Conservation (phyloP, 1,284 basidiomycete genomes). For the Lentinula novae-zelandiae region DNA sequence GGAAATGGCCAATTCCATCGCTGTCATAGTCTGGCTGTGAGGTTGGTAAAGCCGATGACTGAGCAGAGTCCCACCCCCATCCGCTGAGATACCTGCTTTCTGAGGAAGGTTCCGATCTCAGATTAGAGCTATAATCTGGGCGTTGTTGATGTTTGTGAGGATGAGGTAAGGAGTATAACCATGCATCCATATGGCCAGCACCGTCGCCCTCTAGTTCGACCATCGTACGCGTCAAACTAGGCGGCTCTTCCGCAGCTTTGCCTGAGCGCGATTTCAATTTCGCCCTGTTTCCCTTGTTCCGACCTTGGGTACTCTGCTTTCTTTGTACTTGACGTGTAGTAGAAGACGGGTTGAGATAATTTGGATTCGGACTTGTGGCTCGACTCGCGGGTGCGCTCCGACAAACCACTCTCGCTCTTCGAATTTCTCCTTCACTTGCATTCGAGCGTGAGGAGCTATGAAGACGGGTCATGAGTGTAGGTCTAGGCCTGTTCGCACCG, state of each 20-base stretch:
- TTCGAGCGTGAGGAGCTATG: conserved; percentile 34
- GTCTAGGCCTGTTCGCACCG: neutral
- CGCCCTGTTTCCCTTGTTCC: neutral
- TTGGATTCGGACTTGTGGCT: conserved; percentile 27
- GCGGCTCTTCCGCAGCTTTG: conserved; percentile 14
- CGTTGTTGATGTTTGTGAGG: neutral
- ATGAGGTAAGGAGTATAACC: neutral
- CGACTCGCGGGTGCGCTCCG: conserved; percentile 58
- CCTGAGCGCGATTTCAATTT: neutral
- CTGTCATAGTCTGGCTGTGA: neutral
- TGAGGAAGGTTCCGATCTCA: neutral
- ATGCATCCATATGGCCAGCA: conserved; percentile 16
- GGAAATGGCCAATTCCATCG: neutral
- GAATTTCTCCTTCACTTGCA: conserved; percentile 43
- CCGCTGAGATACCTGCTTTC: conserved; percentile 18
- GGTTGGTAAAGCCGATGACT: neutral
- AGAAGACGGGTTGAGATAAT: neutral
- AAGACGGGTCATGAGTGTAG: conserved; percentile 37
- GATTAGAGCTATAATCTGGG: neutral
- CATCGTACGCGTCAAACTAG: conserved; percentile 27
- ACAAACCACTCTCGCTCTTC: conserved; percentile 53
- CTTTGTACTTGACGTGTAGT: neutral
- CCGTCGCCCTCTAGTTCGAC: conserved; percentile 17
- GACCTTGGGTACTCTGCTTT: neutral
- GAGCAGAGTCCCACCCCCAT: conserved; percentile 21